These are phyloP conservation scores for Hypoxylon sp. DNA, from an alignment of 2,329 filamentous ascomycete genomes.

Conservation along the genomic window DNA sequence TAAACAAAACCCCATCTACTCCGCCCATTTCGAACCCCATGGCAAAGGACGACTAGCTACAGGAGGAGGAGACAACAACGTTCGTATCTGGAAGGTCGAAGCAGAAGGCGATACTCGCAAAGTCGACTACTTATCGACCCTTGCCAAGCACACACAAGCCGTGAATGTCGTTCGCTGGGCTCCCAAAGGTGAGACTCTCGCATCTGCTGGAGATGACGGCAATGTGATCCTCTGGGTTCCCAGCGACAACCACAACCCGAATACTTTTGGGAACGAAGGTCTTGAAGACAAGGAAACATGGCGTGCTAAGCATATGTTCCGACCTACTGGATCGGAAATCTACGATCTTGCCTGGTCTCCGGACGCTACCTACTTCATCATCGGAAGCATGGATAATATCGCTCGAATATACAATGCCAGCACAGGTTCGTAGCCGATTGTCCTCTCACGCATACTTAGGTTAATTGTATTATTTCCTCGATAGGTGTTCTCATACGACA, in stretches of 20 bases:
- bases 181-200: constrained; percentile 92
- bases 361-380: constrained; percentile 96
- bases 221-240: constrained; percentile 98
- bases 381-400: constrained; percentile 99
- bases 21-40: constrained; percentile 93
- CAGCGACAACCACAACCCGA: constrained; percentile 78
- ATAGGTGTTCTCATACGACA: constrained; percentile 51
- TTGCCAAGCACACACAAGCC: constrained; percentile 94
- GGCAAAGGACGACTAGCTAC: constrained; percentile 94
- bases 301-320: constrained; percentile 97
- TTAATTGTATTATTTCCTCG: constrained; percentile 11
- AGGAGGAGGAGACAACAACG: constrained; percentile 95
- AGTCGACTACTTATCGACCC: constrained; percentile 91
- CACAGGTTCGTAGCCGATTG: constrained; percentile 65
- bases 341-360: constrained; percentile 99
- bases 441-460: constrained; percentile 36
- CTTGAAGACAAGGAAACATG: constrained; percentile 96
- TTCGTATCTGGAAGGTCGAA: constrained; percentile 93
- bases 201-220: constrained; percentile 95
- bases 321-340: constrained; percentile 94
- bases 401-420: constrained; percentile 96
- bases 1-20: constrained; percentile 96
- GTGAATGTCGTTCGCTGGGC: constrained; percentile 98
- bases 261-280: constrained; percentile 83
- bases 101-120: constrained; percentile 86